Base-by-base conservation (phyloP, 2,329 filamentous ascomycete species). In the Aspergillus piperis region DNA sequence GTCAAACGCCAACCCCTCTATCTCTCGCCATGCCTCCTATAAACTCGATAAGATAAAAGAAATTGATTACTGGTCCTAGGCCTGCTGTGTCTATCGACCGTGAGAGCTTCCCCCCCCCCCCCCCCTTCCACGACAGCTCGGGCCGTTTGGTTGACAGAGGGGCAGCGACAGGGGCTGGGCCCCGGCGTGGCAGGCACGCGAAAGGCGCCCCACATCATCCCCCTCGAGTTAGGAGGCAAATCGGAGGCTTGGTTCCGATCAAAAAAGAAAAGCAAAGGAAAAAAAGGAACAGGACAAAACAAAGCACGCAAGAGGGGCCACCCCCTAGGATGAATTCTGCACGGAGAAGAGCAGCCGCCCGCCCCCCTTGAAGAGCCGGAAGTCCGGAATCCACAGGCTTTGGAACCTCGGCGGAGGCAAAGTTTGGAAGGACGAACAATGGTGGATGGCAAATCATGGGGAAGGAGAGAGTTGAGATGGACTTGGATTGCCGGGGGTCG, bases 391-490 rank as follows among this genome's bases (percentile, higher is more conserved):
- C 41, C 19, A 44, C 19, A 13, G 11, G 19, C 19, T 13, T 13
- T 42, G 38, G 27, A 50, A 38, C 51, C 47, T 25, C 54, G 39
- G 51, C 41, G 56, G 58, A 47, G 59, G 51, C 48, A 60, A 57
- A 54, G 25, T 27, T 41, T 54, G 47, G 47, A 32, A 51, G 51
- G 23, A 47, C 32, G 38, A 39, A 30, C 44, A 13, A 44, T n/a
- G 21, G 27, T 55, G 53, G 59, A 59, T 48, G 36, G 25, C 62
- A 44, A 64, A 64, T 64, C 39, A 56, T 5, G 52, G 19, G 13
- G 27, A 30, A 10, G 10, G 4, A 30, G 27, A 8, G 38, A 19
- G 13, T 19, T 15, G 25, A 30, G 25, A 27, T 27, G 25, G 25
- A 27, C 7, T 23, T 50, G 54, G 41, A 36, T 23, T 25, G 39